These are phyloP conservation scores for Mortierella sp. DNA, from an alignment of 371 early-diverging fungal species.

Conservation along the genomic window DNA sequence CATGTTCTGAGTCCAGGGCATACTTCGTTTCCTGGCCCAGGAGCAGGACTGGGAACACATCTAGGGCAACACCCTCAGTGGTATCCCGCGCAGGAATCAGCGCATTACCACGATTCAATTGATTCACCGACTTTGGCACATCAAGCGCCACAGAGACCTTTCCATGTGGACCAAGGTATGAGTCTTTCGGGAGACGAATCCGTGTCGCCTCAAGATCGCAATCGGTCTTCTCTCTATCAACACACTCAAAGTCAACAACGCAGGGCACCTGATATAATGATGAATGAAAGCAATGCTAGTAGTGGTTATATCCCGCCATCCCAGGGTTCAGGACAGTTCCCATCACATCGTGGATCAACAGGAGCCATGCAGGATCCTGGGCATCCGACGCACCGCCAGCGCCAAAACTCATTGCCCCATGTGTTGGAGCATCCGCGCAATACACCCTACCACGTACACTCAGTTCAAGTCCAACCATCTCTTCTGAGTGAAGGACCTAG, in stretches of 20 bases:
- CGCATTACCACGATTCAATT: constrained; percentile 7
- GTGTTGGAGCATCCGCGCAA: constrained; percentile 13
- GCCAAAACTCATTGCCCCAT: constrained; percentile 40
- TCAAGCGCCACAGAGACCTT: constrained; percentile 2
- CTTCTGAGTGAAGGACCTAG: constrained; percentile 5
- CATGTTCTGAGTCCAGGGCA: constrained; percentile 3
- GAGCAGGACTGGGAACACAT: not conserved
- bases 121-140: constrained; percentile 7
- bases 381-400: constrained; percentile 19
- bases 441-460: not conserved
- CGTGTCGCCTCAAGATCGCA: constrained; percentile 7
- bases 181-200: constrained; percentile 9
- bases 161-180: constrained; percentile 10
- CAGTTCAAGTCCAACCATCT: not conserved
- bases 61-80: not conserved
- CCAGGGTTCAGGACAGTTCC: constrained; percentile 3
- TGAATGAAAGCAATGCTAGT: not conserved
- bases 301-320: not conserved
- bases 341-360: constrained; percentile 19
- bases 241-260: not conserved
- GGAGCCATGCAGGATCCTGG: constrained; percentile 12
- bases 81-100: constrained; percentile 9
- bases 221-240: not conserved
- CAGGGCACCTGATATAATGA: not conserved
- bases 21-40: constrained; percentile 12